Evolutionary conservation across 2,329 filamentous ascomycete species (phyloP), one percentile per base, ranked within the genome.

Genomic region (Exophiala xenobiotica): DNA sequence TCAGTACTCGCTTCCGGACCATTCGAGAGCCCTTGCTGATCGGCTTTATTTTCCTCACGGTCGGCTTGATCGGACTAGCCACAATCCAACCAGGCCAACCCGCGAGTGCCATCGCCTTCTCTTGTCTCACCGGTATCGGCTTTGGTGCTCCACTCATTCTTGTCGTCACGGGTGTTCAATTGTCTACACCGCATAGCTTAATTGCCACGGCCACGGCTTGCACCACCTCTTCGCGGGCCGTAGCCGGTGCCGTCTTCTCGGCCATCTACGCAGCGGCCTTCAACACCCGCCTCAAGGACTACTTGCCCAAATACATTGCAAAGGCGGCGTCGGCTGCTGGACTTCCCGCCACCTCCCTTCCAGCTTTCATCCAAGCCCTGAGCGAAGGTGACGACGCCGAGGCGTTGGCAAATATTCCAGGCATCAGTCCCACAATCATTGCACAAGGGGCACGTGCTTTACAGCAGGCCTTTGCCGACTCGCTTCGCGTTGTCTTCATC

Each of bases 161-260:
- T 2, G 16, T 54, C 23, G 26, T 54, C 27, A 24, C 40, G 8
- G 46, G 18, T 20, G 39, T 51, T 3, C 51, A 54, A 18, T 27
- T 54, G 3, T 50, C 38, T 7, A 40, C 39, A 14, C 51, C 51
- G 8, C 46, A 51, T 24, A n/a, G 26, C 12, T 19, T 51, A 3
- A 46, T 54, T 24, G 51, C 51, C 8, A 51, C 51, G 12, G 40
- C 51, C 2, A 54, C 51, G 6, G 51, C 51, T 6, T 12, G 43
- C 3, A 40, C 39, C 7, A 45, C 39, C 8, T 44, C 45, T 18
- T 20, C 51, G 11, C 51, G 51, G 3, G 37, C 51, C 2, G 19
- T 49, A 14, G 46, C 38, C 1, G 31, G 4, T 6, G 9, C 12
- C 3, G 27, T 50, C 12, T 53, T 49, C 39, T 38, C 51, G 11